These are phyloP conservation scores for Mucor velutinosus DNA, from an alignment of 371 early-diverging fungal species.

Conservation along the genomic window DNA sequence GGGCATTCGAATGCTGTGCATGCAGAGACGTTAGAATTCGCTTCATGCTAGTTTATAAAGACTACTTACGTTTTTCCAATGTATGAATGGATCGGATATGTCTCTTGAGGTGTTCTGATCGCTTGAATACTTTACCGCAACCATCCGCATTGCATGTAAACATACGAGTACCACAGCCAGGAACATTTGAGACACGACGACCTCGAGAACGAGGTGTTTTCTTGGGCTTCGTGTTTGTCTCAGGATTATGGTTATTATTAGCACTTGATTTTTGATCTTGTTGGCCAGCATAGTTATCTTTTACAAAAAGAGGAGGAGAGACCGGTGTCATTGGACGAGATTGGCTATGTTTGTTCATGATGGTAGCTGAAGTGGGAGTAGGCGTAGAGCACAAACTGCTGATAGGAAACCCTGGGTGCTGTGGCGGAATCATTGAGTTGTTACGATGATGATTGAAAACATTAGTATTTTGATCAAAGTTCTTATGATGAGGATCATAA, in stretches of 20 bases:
- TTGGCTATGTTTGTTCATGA: slow-evolving; percentile 3
- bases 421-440: slow-evolving; percentile 1
- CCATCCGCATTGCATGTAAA: slow-evolving; percentile 56
- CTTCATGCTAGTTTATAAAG: background rate
- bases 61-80: slow-evolving; percentile 61
- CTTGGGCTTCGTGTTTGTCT: slow-evolving; percentile 2
- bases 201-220: slow-evolving; percentile 55
- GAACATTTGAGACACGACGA: slow-evolving; percentile 57
- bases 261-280: background rate
- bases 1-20: slow-evolving; percentile 64
- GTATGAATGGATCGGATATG: slow-evolving; percentile 71
- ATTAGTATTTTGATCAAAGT: slow-evolving; percentile 12
- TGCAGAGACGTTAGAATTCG: background rate
- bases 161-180: slow-evolving; percentile 44
- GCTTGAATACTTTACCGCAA: slow-evolving; percentile 67
- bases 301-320: slow-evolving; percentile 20
- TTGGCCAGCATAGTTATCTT: slow-evolving; percentile 5
- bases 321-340: slow-evolving; percentile 19
- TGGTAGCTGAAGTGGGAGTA: slow-evolving; percentile 2
- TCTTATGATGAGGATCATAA: slow-evolving; percentile 18
- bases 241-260: background rate
- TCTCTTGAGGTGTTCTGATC: slow-evolving; percentile 68
- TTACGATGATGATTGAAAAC: background rate
- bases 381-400: slow-evolving; percentile 6
- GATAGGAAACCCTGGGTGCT: background rate